Evolutionary conservation across 2,329 filamentous ascomycete genomes (phyloP).

Genomic region (Xylaria sp.): DNA sequence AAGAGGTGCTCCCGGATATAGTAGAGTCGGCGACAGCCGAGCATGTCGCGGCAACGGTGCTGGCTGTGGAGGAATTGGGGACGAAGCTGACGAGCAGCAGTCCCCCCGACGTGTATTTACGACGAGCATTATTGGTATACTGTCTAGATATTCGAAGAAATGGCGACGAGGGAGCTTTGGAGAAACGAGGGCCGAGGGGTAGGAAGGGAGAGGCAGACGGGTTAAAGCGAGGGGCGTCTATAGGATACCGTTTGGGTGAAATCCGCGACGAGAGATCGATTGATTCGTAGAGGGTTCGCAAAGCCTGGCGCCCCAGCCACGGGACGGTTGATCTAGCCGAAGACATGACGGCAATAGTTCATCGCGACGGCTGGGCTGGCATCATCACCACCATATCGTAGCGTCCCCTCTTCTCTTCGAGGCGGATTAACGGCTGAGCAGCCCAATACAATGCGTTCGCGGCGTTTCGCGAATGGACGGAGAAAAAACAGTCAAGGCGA

Average conservation of each 20-base stretch:
- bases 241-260: slow-evolving; percentile 32
- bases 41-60: slow-evolving; percentile 48
- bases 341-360: slow-evolving; percentile 40
- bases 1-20: slow-evolving; percentile 34
- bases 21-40: slow-evolving; percentile 47
- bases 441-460: not conserved
- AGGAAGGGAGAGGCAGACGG: slow-evolving; percentile 33
- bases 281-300: slow-evolving; percentile 40
- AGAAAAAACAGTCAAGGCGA: too few relatives aligned
- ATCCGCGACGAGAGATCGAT: slow-evolving; percentile 36
- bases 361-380: slow-evolving; percentile 34
- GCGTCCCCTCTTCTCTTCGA: slow-evolving; percentile 18
- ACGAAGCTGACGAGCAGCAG: slow-evolving; percentile 56
- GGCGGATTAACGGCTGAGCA: slow-evolving; percentile 4
- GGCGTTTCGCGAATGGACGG: not conserved
- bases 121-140: slow-evolving; percentile 49
- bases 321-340: slow-evolving; percentile 42
- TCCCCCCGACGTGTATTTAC: slow-evolving; percentile 60
- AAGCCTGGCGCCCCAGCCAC: slow-evolving; percentile 39
- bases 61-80: slow-evolving; percentile 47
- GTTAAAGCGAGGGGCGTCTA: slow-evolving; percentile 29
- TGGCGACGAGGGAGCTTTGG: slow-evolving; percentile 37
- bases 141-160: slow-evolving; percentile 39
- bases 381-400: slow-evolving; percentile 10
- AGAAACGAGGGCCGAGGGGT: slow-evolving; percentile 31